Base-by-base conservation (phyloP, 176 grass and related monocot genomes). In the Carex myosuroides region DNA sequence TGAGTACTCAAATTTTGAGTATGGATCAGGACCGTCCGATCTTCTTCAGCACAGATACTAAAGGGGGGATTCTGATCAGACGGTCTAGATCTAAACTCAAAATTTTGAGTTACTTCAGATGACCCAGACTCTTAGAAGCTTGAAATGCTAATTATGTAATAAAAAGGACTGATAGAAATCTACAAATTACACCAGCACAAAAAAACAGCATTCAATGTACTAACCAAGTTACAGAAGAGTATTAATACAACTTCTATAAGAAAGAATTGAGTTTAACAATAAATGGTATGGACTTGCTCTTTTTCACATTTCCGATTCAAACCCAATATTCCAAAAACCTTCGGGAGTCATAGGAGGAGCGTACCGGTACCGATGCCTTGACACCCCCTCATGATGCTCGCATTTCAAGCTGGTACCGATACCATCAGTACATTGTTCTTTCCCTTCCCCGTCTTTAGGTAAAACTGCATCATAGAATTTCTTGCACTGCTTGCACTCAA, bases 291-390 rank as follows among this genome's bases (percentile, higher is more conserved):
- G 59, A 35, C 30, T 54, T 55, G 20, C 12, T 41, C 16, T 61
- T 81, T 61, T 5, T 88, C 64, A 98, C 90, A 99, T 90, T 70
- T 99, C 93, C 29, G 93, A 92, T 88, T 99, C 96, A 81, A 99
- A 95, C 42, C 93, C 93, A 81, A 99, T 99, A 78, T 95, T 92
- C 91, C 96, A 99, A 90, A 99, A 95, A 50, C 93, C 93, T 90
- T 99, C 96, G 0, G 96, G 96, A 1, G 93, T 99, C 93, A 92
- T 65, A 83, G 93, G 96, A 46, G 91, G 96, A 0, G 89, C 91
- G 8, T 92, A 90, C 83, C 88, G 92, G 83, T 99, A 99, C 26
- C 96, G 79, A 82, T 99, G 96, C 58, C 96, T 99, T 24, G 96
- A 99, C 14, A 99, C 91, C 4, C 89, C 93, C 86, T 99, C 91